These are phyloP conservation scores for Bisporella sp. DNA, from an alignment of 2,329 filamentous ascomycete genomes.

Conservation along the genomic window DNA sequence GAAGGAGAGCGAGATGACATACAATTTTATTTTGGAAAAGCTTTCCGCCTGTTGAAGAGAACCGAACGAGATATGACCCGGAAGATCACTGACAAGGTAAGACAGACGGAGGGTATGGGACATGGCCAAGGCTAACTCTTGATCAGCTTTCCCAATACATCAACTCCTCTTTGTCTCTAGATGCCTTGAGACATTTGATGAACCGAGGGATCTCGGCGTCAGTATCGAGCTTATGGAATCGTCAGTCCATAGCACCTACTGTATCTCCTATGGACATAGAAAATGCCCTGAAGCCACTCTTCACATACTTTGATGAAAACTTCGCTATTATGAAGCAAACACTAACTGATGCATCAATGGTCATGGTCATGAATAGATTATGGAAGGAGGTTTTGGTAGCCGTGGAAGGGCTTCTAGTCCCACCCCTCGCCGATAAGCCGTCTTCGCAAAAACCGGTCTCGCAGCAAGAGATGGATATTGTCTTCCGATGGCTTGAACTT, in stretches of 20 bases:
- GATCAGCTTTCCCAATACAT: constrained; percentile 82
- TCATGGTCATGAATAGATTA: constrained; percentile 92
- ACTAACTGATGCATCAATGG: constrained; percentile 91
- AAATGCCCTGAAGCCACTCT: constrained; percentile 74
- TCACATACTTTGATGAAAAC: constrained; percentile 95
- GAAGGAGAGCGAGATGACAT: constrained; percentile 98
- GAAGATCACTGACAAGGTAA: constrained; percentile 94
- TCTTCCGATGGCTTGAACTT: constrained; percentile 88
- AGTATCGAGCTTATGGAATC: constrained; percentile 63
- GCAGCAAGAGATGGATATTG: constrained; percentile 85
- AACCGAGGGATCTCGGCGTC: constrained; percentile 63
- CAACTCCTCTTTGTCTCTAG: constrained; percentile 76
- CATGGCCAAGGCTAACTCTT: constrained; percentile 1
- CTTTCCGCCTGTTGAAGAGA: constrained; percentile 89
- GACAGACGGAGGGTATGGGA: constrained; percentile 1
- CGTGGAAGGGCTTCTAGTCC: constrained; percentile 83
- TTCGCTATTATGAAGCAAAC: constrained; percentile 99
- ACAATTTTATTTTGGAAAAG: constrained; percentile 96
- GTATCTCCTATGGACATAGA: constrained; percentile 69
- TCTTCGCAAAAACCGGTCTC: constrained; percentile 77
- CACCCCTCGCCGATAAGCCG: constrained; percentile 89
- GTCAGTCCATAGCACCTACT: constrained; percentile 46
- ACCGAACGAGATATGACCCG: constrained; percentile 97
- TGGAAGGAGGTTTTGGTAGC: constrained; percentile 97
- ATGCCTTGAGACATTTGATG: constrained; percentile 69